Percentiles rank a stretch among this genome's conserved stretches.
These are phyloP conservation scores for Candida anutae DNA, from an alignment of 1,139 yeast genomes.

Conservation along the genomic window DNA sequence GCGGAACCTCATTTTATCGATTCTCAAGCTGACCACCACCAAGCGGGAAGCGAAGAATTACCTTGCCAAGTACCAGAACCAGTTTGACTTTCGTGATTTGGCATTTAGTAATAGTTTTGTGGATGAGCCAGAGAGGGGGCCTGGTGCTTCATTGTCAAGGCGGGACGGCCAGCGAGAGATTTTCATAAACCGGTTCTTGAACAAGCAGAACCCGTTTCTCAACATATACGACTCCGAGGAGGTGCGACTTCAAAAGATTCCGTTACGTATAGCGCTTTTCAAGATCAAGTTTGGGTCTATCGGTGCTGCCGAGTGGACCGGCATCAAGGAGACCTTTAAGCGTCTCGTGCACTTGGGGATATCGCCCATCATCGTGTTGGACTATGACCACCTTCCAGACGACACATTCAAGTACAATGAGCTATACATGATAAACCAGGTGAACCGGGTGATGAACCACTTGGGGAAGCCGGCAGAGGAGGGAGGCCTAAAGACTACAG, in stretches of 20 bases:
- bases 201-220: conserved; percentile 24
- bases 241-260: conserved; percentile 24
- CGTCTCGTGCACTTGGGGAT: conserved; percentile 47
- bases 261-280: conserved; percentile 46
- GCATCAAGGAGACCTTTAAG: conserved; percentile 43
- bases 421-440: conserved; percentile 25
- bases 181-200: conserved; percentile 35
- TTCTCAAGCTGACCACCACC: conserved; percentile 67
- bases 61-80: conserved; percentile 49
- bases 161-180: conserved; percentile 29
- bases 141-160: conserved; percentile 8
- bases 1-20: conserved; percentile 55
- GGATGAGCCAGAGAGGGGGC: conserved; percentile 3
- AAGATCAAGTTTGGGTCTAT: conserved; percentile 36
- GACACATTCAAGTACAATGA: conserved; percentile 26
- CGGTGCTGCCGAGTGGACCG: conserved; percentile 23
- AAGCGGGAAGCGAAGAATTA: conserved; percentile 68
- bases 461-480: conserved; percentile 20
- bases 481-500: conserved; percentile 16
- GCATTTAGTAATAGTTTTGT: too few relatives aligned
- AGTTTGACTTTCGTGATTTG: conserved; percentile 20
- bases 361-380: conserved; percentile 18
- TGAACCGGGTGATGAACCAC: conserved; percentile 21
- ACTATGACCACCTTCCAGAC: conserved; percentile 24
- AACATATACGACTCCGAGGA: conserved; percentile 28